Base-by-base conservation (phyloP, 139 green algal genomes). In the Mesotaenium endlicherianum region DNA sequence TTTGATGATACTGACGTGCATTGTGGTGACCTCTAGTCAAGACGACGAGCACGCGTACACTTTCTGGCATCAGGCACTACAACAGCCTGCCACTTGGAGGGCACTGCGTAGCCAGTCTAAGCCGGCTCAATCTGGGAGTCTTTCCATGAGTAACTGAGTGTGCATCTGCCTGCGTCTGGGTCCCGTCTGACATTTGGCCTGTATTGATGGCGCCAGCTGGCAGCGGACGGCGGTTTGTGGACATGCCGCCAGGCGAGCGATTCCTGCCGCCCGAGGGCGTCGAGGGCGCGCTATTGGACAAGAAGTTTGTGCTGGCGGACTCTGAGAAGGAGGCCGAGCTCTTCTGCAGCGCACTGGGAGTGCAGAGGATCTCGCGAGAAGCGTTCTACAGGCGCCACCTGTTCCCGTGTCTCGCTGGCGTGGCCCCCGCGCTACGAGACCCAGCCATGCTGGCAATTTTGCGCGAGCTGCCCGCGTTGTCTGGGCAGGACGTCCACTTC, bases 261-360 rank as follows among this genome's bases (percentile, higher is more conserved):
- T 83, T 88, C 36, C 90, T 94, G 50, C 70, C 91, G 0, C 92
- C 91, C 0, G 8, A 45, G 0, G 90, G 84, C 45, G 74, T 89
- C 20, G 80, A 90, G 53, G 64, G 45, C 3, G 34, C 47, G 26
- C 82, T 95, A 40, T 86, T 94, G 47, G 64, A 57, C 31, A 45
- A 20, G 38, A 40, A 39, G 1, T 92, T 93, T 69, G 40, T 95
- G 26, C 47, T 30, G 2, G 31, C 42, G 2, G 87, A 90, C n/a
- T 88, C 68, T 30, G 53, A 58, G 8, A 47, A 38, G 2, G 91
- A 94, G 80, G 85, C 88, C 45, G 36, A 31, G 11, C 17, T 94
- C 8, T 69, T 93, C 70, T 38, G 78, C 34, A 30, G 69, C 3
- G 64, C 77, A 4, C 85, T 94, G 45, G 90, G 88, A 20, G 89